These are phyloP conservation scores for Colletotrichum lindemuthianum DNA, from an alignment of 2,329 filamentous ascomycete genomes.

Conservation along the genomic window DNA sequence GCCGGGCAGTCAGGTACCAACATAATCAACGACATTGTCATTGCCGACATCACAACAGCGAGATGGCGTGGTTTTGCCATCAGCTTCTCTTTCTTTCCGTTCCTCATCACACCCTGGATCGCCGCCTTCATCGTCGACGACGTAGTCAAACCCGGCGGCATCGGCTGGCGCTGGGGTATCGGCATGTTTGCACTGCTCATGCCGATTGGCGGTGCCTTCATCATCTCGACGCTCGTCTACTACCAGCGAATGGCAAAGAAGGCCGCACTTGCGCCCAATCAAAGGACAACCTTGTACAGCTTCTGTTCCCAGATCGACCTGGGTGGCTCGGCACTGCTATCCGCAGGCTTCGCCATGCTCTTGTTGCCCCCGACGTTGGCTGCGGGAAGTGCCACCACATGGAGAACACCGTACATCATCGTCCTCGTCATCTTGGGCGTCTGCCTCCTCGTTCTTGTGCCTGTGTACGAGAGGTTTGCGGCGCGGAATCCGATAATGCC, in stretches of 20 bases:
- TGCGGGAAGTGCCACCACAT: constrained; percentile 49
- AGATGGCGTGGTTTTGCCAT: constrained; percentile 40
- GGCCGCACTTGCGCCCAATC: constrained; percentile 25
- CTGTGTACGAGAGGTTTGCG: constrained; percentile 57
- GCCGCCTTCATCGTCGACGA: constrained; percentile 40
- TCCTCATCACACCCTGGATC: constrained; percentile 48
- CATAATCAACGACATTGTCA: constrained; percentile 28
- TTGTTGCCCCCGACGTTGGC: constrained; percentile 67
- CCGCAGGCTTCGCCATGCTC: constrained; percentile 60
- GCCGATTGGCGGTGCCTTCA: constrained; percentile 50
- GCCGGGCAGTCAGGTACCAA: constrained; percentile 22
- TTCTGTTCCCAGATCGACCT: constrained; percentile 42
- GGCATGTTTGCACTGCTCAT: constrained; percentile 68
- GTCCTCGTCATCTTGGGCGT: constrained; percentile 61
- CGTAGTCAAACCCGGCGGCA: constrained; percentile 37
- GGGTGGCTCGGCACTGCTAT: constrained; percentile 57
- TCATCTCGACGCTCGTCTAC: constrained; percentile 36
- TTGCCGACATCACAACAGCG: constrained; percentile 28
- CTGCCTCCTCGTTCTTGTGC: constrained; percentile 57
- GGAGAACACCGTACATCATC: constrained; percentile 55
- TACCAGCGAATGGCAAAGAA: constrained; percentile 39
- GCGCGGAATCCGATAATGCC: constrained; percentile 60
- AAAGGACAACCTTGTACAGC: constrained; percentile 37
- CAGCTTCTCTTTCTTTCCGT: constrained; percentile 45
- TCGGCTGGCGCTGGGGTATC: constrained; percentile 51